Percentiles rank a stretch among this genome's conserved stretches.
Conservation (phyloP, 345 rosid genomes). For the Citrus australasica region DNA sequence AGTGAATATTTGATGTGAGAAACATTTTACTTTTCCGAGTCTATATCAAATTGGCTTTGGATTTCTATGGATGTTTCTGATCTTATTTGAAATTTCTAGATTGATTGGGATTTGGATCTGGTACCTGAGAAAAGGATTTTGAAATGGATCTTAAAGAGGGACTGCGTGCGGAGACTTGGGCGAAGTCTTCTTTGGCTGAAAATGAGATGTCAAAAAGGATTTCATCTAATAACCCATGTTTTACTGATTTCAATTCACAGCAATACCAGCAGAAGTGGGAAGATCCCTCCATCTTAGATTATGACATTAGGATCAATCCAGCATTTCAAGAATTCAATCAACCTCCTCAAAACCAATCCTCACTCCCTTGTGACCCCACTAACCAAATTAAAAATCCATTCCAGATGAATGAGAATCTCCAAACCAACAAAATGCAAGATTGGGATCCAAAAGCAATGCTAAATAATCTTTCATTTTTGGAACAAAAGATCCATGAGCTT, state of each 20-base stretch:
- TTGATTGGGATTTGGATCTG: conserved; percentile 11
- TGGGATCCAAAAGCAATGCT: conserved; percentile 90
- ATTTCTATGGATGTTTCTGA: not conserved
- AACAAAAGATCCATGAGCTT: conserved; percentile 85
- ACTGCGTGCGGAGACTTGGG: conserved; percentile 47
- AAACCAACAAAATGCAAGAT: conserved; percentile 44
- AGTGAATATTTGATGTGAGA: not conserved
- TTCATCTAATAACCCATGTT: conserved; percentile 28
- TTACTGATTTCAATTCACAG: conserved; percentile 30
- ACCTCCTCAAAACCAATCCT: conserved; percentile 25
- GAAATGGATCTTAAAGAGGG: conserved; percentile 61
- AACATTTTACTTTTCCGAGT: not conserved
- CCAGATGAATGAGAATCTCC: conserved; percentile 36
- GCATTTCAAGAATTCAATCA: conserved; percentile 41
- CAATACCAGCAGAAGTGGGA: conserved; percentile 59
- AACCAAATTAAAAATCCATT: conserved; percentile 34
- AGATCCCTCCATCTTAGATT: conserved; percentile 51
- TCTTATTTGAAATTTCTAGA: conserved; percentile 15
- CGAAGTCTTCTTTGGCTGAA: conserved; percentile 35
- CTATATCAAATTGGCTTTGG: not conserved
- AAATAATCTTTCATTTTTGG: conserved; percentile 78
- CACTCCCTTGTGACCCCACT: conserved; percentile 21
- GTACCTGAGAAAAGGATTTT: conserved; percentile 10
- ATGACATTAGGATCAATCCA: conserved; percentile 38
- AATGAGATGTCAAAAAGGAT: conserved; percentile 32